These are phyloP conservation scores for Pyrenophora teres DNA, from an alignment of 2,329 filamentous ascomycete species.

Conservation along the genomic window DNA sequence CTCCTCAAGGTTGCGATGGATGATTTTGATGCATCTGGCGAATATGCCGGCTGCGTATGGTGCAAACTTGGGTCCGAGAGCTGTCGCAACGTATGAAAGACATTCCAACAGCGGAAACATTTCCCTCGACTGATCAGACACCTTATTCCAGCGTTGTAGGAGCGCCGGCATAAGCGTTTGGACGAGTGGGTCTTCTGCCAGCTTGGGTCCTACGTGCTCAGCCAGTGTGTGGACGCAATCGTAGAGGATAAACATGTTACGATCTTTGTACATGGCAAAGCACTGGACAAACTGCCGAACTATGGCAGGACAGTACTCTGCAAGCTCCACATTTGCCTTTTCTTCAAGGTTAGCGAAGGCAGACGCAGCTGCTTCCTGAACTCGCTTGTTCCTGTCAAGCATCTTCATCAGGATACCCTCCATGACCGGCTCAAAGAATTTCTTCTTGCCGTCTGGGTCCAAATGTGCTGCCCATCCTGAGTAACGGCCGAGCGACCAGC, in stretches of 20 bases:
- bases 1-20: conserved; percentile 88
- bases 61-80: conserved; percentile 79
- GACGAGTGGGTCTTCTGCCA: conserved; percentile 81
- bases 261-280: conserved; percentile 95
- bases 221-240: conserved; percentile 97
- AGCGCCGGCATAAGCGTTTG: conserved; percentile 90
- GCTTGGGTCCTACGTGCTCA: conserved; percentile 80
- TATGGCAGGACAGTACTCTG: conserved; percentile 87
- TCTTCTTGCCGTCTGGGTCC: conserved; percentile 67
- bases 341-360: conserved; percentile 96
- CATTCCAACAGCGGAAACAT: conserved; percentile 96
- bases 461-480: conserved; percentile 88
- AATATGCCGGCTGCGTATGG: conserved; percentile 89
- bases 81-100: conserved; percentile 88
- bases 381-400: conserved; percentile 96
- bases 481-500: conserved; percentile 94
- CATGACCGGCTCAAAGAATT: conserved; percentile 95
- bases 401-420: conserved; percentile 92
- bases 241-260: conserved; percentile 98
- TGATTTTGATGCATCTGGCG: conserved; percentile 83
- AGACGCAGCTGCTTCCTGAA: conserved; percentile 93
- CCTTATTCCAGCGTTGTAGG: conserved; percentile 83
- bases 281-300: conserved; percentile 90
- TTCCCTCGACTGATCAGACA: conserved; percentile 87
- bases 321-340: conserved; percentile 79